Percentiles rank a stretch among this genome's conserved stretches.
Conservation (phyloP, 2,329 filamentous ascomycete species). For the Botryotinia calthae region DNA sequence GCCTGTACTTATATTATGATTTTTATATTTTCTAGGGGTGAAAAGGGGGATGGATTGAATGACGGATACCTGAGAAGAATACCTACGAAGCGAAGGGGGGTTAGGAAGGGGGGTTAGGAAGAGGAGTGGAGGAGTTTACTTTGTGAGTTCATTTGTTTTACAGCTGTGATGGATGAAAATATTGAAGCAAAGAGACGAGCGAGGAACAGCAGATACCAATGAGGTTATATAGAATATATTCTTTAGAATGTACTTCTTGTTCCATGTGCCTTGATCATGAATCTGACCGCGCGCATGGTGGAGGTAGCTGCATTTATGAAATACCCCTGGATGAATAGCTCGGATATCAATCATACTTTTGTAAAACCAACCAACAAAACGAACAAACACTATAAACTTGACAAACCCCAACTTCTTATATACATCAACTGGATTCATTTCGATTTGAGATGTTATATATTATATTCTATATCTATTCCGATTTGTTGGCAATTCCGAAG, state of each 20-base stretch:
- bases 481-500: neutral
- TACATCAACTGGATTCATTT: neutral
- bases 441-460: neutral
- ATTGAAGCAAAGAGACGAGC: neutral
- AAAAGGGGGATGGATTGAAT: neutral
- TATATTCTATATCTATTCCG: neutral
- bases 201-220: neutral
- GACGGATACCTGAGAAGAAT: conserved; percentile 4
- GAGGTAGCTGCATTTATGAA: neutral
- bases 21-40: neutral
- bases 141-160: neutral
- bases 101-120: too few relatives aligned
- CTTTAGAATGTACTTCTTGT: neutral
- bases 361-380: neutral
- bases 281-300: neutral
- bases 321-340: neutral
- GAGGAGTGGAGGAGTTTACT: neutral
- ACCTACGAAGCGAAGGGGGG: neutral
- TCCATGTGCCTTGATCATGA: neutral
- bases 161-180: neutral
- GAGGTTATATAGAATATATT: neutral
- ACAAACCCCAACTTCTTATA: neutral
- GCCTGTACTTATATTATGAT: conserved; percentile 12
- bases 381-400: neutral
- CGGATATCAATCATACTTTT: neutral